A percentile compares a stretch with the other conserved stretches of the same genome.
Evolutionary conservation across 179 eudicot genomes (phyloP).

Genomic region (Heliamphora pulchella): DNA sequence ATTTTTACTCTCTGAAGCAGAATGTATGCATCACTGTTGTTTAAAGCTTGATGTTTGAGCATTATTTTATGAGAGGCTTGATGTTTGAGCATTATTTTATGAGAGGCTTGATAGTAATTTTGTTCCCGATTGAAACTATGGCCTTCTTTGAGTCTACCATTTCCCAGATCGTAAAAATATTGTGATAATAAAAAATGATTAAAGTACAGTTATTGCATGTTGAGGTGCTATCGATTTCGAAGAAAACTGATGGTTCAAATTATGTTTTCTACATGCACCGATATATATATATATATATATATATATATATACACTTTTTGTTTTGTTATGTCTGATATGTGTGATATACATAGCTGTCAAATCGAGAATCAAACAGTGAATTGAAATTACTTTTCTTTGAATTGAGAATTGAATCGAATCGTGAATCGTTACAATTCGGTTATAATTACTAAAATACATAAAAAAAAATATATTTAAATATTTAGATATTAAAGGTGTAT

Average conservation of each 20-base stretch:
- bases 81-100: not conserved
- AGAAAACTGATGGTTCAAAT: not conserved
- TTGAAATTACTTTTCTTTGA: too few relatives aligned
- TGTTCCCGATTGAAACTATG: not conserved
- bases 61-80: not conserved
- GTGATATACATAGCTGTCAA: too few relatives aligned
- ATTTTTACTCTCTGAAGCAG: not conserved
- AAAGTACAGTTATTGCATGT: not conserved
- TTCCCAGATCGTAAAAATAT: not conserved
- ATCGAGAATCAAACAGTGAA: too few relatives aligned
- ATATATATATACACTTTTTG: not conserved
- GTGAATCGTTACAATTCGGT: too few relatives aligned
- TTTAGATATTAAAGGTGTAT: too few relatives aligned
- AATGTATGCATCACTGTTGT: slow-evolving; percentile 1
- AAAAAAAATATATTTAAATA: too few relatives aligned
- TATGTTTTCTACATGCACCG: not conserved
- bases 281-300: not conserved
- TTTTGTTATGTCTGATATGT: too few relatives aligned
- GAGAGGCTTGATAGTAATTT: not conserved
- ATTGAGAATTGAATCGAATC: too few relatives aligned
- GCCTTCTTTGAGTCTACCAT: not conserved
- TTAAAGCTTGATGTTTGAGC: not conserved
- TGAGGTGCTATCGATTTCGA: not conserved
- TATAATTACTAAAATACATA: too few relatives aligned
- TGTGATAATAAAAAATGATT: not conserved